phyloP scores from a whole-genome alignment of 306 rosid species.

The Pyrus bretschneideri region DNA sequence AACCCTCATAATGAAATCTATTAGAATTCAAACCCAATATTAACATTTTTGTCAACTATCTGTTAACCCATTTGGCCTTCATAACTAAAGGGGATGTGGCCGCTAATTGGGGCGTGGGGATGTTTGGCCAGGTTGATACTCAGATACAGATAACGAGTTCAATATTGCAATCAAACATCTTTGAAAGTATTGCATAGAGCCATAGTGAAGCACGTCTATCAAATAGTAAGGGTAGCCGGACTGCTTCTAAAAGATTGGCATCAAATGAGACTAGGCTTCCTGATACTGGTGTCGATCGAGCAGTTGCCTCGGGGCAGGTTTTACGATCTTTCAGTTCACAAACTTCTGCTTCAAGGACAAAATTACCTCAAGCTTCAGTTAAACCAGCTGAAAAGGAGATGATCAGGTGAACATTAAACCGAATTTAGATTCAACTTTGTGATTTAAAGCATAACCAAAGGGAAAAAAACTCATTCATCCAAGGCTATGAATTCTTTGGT shows the following conservation, averaged over 20 bases:
- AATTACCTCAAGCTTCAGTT: slow-evolving; percentile 46
- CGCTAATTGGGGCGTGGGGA: slow-evolving; percentile 98
- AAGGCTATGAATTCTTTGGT: too few species aligned
- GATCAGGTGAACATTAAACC: slow-evolving; percentile 54
- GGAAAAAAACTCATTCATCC: too few species aligned
- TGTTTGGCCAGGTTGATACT: slow-evolving; percentile 90
- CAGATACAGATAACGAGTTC: slow-evolving; percentile 89
- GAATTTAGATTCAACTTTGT: slow-evolving; percentile 48
- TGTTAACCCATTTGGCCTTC: too few species aligned
- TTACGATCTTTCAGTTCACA: slow-evolving; percentile 64
- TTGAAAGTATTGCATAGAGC: slow-evolving; percentile 74
- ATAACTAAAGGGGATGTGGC: slow-evolving; percentile 44
- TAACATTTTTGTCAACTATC: too few species aligned
- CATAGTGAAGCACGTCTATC: slow-evolving; percentile 90
- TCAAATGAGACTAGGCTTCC: slow-evolving; percentile 55
- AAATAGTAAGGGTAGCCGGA: slow-evolving; percentile 70
- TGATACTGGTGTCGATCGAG: slow-evolving; percentile 46
- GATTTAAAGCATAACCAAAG: slow-evolving; percentile 44
- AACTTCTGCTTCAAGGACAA: slow-evolving; percentile 42
- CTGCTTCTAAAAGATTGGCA: slow-evolving; percentile 56
- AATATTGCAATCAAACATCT: slow-evolving; percentile 71
- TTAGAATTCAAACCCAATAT: too few species aligned
- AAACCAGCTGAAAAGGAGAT: slow-evolving; percentile 48
- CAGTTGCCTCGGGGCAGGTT: slow-evolving; percentile 58
- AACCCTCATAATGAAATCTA: too few species aligned